Evolutionary conservation across 1,284 basidiomycete species (phyloP), one percentile per base, ranked within the genome.

Genomic region (Malassezia japonica): DNA sequence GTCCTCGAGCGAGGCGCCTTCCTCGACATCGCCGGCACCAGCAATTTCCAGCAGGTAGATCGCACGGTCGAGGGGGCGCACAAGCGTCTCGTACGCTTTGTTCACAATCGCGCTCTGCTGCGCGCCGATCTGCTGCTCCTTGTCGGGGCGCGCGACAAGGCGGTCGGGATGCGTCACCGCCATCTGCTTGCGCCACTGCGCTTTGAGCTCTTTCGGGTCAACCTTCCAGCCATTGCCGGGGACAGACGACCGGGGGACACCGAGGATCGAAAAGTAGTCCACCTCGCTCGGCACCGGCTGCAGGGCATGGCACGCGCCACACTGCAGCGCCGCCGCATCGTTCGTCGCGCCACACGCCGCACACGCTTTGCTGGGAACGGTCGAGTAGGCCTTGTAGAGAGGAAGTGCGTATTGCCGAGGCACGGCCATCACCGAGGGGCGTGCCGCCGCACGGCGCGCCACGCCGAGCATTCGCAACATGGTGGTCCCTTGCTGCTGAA

Each of bases 91-190:
- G 51, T 71, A 71, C 1, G 68, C 68, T 16, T 64, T 63, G 44
- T 71, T 71, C 54, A 71, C 57, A 24, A 68, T 42, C 2, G 68
- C 60, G 9, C 61, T 64, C 36, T 71, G 68, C 48, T 66, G 60
- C 3, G 60, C 64, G 3, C 65, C 68, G 9, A 62, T 57, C 48
- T 63, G 51, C 47, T 67, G 65, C 45, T 69, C 67, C 29, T 64
- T 56, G 21, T 62, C 60, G 16, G 48, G 55, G 9, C 60, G 60
- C 23, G 56, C 50, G 8, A 55, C 59, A 57, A 71, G 67, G 6
- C 66, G 60, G 38, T 71, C 68, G 10, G 68, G 68, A 45, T 71
- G 68, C 6, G 61, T 61, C 24, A 59, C n/a, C 2, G 61, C 65
- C 63, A 68, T 63, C 9, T 61, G 56, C 36, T 59, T 50, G 29